Conservation (phyloP, 768 basidiomycete genomes). For the Sporobolomyces phaffii region DNA sequence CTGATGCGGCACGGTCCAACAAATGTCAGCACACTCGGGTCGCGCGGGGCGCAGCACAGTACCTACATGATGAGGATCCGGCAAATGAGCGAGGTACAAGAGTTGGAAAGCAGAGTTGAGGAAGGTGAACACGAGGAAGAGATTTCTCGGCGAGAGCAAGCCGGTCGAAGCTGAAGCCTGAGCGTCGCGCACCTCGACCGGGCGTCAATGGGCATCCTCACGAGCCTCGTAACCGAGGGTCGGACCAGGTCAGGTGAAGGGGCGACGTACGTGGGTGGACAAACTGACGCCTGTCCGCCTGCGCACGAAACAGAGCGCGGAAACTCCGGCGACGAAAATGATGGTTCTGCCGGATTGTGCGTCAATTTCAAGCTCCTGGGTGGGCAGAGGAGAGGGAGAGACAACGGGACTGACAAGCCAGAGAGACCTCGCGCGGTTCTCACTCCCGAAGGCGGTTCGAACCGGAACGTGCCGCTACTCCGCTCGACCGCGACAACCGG, state of each 20-base stretch:
- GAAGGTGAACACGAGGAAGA: slow-evolving; percentile 1
- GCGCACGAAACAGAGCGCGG: not conserved
- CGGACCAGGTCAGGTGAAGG: too few species aligned
- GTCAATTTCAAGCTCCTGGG: not conserved
- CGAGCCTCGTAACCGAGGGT: too few species aligned
- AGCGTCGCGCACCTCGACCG: too few species aligned
- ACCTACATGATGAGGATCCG: not conserved
- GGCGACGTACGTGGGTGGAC: too few species aligned
- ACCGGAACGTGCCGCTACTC: not conserved
- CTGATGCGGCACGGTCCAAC: not conserved
- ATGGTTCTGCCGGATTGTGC: not conserved
- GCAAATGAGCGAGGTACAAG: not conserved
- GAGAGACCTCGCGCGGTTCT: not conserved
- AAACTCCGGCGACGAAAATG: slow-evolving; percentile 2
- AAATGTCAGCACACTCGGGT: too few species aligned
- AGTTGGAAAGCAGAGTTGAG: slow-evolving; percentile 2
- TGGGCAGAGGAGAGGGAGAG: too few species aligned
- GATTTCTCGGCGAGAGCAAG: not conserved
- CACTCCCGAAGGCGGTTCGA: not conserved
- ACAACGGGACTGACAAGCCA: not conserved
- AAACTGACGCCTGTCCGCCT: not conserved
- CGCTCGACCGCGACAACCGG: slow-evolving; percentile 2
- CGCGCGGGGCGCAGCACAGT: too few species aligned
- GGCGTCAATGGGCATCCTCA: too few species aligned
- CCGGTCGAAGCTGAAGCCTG: not conserved